Evolutionary conservation across 108 stramenopile genomes (phyloP).

Genomic region (Cyclotella cryptica): DNA sequence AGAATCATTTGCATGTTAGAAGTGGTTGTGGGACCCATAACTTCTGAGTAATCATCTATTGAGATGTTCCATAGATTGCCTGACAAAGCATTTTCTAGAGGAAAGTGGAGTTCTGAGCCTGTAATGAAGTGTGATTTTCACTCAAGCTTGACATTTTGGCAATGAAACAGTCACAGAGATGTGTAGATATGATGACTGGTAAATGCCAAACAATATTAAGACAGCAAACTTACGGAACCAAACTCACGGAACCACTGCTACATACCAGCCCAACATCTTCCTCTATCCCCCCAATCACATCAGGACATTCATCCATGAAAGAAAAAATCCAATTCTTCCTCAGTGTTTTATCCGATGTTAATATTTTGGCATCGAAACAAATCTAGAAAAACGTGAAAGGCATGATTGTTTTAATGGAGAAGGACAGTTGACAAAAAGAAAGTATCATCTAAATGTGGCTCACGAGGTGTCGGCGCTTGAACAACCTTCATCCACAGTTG

Average conservation of each 20-base stretch:
- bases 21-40: conserved; percentile 9
- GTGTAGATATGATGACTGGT: background rate
- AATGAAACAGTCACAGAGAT: background rate
- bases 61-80: too few relatives aligned
- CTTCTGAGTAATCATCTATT: conserved; percentile 3
- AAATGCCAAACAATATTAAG: background rate
- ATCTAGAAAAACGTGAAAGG: background rate
- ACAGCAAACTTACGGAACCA: background rate
- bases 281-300: too few relatives aligned
- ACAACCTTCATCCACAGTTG: too few relatives aligned
- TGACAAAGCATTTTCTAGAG: background rate
- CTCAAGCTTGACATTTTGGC: conserved; percentile 1
- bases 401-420: background rate
- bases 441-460: too few relatives aligned
- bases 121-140: background rate
- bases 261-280: too few relatives aligned
- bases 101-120: background rate
- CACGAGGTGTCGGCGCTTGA: too few relatives aligned
- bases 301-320: too few relatives aligned
- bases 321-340: background rate
- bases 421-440: too few relatives aligned
- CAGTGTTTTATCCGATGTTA: background rate
- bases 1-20: background rate
- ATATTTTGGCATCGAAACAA: background rate
- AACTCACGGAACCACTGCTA: too few relatives aligned